Conservation (phyloP, 2,329 filamentous ascomycete genomes). For the Aspergillus intermedius region DNA sequence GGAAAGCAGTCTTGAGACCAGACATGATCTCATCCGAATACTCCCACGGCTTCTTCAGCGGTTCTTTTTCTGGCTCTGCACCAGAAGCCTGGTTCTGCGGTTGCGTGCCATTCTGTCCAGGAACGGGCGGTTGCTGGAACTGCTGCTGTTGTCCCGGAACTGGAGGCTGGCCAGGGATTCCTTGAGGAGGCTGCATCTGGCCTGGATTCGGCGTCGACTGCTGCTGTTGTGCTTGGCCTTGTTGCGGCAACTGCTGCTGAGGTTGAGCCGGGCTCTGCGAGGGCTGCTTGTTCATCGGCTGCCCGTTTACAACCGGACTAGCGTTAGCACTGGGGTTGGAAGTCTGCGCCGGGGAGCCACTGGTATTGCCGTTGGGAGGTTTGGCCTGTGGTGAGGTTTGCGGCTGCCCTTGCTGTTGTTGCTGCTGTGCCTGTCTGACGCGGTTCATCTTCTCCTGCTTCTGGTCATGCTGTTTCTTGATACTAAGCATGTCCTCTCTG, state of each 20-base stretch:
- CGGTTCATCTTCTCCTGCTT: conserved; percentile 55
- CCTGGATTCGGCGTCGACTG: conserved; percentile 13
- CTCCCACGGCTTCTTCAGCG: conserved; percentile 81
- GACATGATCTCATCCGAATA: conserved; percentile 93
- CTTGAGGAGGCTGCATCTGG: conserved; percentile 16
- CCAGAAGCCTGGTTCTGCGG: conserved; percentile 18
- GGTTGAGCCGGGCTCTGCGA: conserved; percentile 11
- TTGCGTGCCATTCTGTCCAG: conserved; percentile 20
- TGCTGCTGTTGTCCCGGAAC: conserved; percentile 28
- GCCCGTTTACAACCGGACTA: conserved; percentile 17
- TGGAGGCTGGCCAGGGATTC: conserved; percentile 14
- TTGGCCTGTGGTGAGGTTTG: conserved; percentile 34
- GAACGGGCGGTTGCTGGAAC: conserved; percentile 20
- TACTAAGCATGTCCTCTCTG: conserved; percentile 84
- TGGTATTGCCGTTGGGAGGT: conserved; percentile 38
- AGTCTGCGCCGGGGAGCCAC: conserved; percentile 40
- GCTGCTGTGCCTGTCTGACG: conserved; percentile 58
- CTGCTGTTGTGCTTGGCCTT: conserved; percentile 16
- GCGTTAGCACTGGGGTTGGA: conserved; percentile 45
- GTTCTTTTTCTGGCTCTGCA: conserved; percentile 34
- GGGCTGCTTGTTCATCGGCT: conserved; percentile 18
- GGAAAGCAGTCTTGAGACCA: conserved; percentile 93
- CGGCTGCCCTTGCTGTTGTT: conserved; percentile 47
- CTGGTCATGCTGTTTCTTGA: conserved; percentile 76
- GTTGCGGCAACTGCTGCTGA: conserved; percentile 6